Conservation (phyloP, 2,329 filamentous ascomycete species). For the Trichoderma sp. region DNA sequence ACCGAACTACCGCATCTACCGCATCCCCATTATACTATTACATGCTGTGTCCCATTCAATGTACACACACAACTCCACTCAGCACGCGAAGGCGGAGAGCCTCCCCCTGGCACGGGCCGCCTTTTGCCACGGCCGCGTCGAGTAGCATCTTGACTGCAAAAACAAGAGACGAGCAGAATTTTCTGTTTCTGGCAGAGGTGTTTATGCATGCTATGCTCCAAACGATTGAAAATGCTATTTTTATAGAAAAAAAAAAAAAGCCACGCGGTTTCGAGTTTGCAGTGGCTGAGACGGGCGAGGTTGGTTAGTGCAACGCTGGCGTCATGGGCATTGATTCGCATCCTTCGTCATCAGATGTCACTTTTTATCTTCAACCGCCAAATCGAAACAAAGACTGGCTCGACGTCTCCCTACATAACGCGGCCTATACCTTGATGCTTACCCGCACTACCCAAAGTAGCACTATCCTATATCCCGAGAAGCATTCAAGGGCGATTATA, state of each 20-base stretch:
- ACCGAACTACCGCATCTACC: neutral
- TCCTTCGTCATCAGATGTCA: conserved; percentile 5
- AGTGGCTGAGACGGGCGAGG: conserved; percentile 3
- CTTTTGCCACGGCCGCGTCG: conserved; percentile 6
- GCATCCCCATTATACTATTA: neutral
- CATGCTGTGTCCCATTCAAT: neutral
- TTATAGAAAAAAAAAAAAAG: neutral
- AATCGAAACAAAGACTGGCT: neutral
- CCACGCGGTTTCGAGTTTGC: conserved; percentile 2
- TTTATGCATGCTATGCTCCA: neutral
- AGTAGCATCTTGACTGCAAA: neutral
- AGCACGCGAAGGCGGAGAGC: conserved; percentile 20
- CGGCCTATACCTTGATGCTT: neutral
- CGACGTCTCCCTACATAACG: neutral
- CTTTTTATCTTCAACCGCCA: neutral
- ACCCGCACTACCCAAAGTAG: neutral
- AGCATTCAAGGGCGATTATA: neutral
- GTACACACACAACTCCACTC: conserved; percentile 1
- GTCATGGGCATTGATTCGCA: neutral
- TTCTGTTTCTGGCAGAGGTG: neutral
- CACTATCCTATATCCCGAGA: neutral
- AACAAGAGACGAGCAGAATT: neutral
- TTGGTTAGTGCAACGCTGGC: neutral
- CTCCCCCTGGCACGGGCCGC: conserved; percentile 21
- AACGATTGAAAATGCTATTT: neutral